A percentile compares a stretch with the other conserved stretches of the same genome.
These are phyloP conservation scores for Scedosporium boydii DNA, from an alignment of 2,329 filamentous ascomycete species.

Conservation along the genomic window DNA sequence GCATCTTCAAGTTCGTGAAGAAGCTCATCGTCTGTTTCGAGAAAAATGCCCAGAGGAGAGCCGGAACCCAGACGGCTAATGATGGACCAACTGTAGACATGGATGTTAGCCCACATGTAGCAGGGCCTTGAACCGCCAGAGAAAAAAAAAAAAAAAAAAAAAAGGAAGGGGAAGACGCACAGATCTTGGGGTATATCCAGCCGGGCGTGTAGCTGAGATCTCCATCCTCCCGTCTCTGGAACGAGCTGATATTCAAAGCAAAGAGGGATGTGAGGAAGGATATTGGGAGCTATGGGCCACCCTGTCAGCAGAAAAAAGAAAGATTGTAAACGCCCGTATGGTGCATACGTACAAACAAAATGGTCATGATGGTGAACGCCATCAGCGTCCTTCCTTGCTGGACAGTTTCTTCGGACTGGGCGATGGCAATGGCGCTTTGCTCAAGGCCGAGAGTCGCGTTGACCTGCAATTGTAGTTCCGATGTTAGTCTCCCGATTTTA, in stretches of 20 bases:
- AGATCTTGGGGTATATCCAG: neutral
- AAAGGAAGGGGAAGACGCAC: neutral
- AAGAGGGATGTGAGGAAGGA: constrained; percentile 13
- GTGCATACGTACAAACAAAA: constrained; percentile 11
- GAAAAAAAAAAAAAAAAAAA: no score
- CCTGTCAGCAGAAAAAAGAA: neutral
- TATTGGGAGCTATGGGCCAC: constrained; percentile 8
- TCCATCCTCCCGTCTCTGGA: constrained; percentile 1
- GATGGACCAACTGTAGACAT: neutral
- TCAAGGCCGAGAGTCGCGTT: constrained; percentile 11
- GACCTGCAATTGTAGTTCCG: neutral
- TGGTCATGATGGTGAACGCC: constrained; percentile 12
- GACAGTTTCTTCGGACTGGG: constrained; percentile 7
- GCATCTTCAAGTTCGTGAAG: neutral
- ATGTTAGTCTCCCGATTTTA: neutral
- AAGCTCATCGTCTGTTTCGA: neutral
- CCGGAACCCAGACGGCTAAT: neutral
- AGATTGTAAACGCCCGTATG: neutral
- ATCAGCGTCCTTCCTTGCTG: constrained; percentile 11
- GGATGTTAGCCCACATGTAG: neutral
- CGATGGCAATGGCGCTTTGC: constrained; percentile 11
- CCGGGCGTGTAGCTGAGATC: neutral
- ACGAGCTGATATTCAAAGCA: constrained; percentile 10
- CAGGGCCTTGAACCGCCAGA: neutral
- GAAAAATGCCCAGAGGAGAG: neutral